Percentiles rank a stretch among this genome's conserved stretches.
Evolutionary conservation across 805 yeast species (phyloP).

Genomic region (Monosporozyma siamensis): DNA sequence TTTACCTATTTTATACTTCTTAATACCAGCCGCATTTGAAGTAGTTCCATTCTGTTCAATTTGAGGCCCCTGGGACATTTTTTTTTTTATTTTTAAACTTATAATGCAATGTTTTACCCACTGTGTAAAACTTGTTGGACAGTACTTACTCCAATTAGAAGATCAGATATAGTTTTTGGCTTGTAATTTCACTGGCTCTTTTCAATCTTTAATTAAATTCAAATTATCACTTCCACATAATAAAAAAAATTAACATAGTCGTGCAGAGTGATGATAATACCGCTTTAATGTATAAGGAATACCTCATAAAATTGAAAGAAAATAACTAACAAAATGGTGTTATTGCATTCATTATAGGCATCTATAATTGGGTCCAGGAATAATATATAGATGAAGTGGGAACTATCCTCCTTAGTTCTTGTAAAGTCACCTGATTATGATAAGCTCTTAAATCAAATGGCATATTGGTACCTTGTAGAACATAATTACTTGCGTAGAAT

Average conservation of each 20-base stretch:
- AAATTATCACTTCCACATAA: neutral
- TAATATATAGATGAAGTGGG: constrained; percentile 26
- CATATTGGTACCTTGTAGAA: constrained; percentile 31
- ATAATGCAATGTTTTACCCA: no score
- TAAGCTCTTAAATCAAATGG: constrained; percentile 40
- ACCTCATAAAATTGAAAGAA: no score
- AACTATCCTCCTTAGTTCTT: constrained; percentile 36
- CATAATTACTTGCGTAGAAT: constrained; percentile 33
- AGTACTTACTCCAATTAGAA: no score
- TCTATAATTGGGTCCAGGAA: constrained; percentile 27
- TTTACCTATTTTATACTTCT: constrained; percentile 29
- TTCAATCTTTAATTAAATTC: no score
- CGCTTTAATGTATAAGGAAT: neutral
- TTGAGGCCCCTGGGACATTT: neutral
- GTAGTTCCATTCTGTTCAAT: neutral
- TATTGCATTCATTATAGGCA: no score
- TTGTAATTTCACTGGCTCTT: no score
- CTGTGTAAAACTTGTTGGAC: no score
- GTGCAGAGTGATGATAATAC: constrained; percentile 2
- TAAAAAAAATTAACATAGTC: neutral
- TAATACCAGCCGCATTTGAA: neutral
- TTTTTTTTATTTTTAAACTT: no score
- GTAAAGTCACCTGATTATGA: constrained; percentile 42
- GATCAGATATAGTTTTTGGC: no score
- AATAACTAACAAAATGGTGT: no score